A percentile compares a stretch with the other conserved stretches of the same genome.
Conservation (phyloP, 2,329 filamentous ascomycete genomes). For the Penicillium sp. region DNA sequence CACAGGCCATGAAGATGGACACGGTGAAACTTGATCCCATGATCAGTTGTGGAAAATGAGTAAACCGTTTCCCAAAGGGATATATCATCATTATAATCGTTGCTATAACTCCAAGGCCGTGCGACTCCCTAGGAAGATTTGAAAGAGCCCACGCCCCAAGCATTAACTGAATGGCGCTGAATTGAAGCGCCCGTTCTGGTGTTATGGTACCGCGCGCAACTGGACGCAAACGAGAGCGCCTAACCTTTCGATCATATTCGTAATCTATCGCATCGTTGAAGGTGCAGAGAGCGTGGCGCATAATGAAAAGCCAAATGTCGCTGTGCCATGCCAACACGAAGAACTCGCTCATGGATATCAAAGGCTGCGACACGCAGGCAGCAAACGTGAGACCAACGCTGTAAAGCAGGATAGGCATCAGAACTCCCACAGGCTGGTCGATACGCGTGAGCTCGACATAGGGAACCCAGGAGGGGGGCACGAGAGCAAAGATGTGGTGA, state of each 20-base stretch:
- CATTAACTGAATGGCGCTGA: neutral
- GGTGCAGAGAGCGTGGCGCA: neutral
- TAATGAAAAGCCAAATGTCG: constrained; percentile 2
- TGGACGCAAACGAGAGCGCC: neutral
- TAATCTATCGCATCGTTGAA: constrained; percentile 5
- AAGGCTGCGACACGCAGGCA: neutral
- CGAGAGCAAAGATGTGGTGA: neutral
- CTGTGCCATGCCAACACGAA: neutral
- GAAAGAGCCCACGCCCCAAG: neutral
- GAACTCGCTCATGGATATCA: neutral
- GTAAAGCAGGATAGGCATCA: neutral
- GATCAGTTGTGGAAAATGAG: neutral
- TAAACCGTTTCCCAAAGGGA: constrained; percentile 2
- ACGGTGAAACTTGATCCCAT: neutral
- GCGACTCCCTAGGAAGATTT: neutral
- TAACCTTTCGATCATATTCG: neutral
- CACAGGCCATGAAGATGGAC: neutral
- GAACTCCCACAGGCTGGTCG: neutral
- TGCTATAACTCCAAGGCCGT: neutral
- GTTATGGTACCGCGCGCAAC: constrained; percentile 3
- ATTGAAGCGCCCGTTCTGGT: neutral
- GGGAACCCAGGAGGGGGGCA: neutral
- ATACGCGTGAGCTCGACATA: constrained; percentile 9
- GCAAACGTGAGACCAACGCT: neutral
- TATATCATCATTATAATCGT: constrained; percentile 1